Base-by-base conservation (phyloP, 441 rosid species). In the Erysimum pusillum region DNA sequence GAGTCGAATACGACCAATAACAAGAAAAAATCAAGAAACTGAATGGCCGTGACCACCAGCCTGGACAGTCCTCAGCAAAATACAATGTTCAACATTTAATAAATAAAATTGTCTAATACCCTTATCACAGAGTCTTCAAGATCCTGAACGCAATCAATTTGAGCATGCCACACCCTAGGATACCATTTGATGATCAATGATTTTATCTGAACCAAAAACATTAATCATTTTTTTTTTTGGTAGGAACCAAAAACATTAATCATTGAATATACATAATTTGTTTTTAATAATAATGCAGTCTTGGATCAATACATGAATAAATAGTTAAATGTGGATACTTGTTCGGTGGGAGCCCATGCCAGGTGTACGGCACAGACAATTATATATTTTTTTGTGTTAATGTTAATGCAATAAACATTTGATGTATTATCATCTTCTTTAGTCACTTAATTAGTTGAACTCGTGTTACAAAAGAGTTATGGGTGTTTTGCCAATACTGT, bases 251-350 rank as follows among this genome's bases (percentile, higher is more conserved):
- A n/a, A n/a, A n/a, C n/a, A n/a, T n/a, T 22, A 22, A 22, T 22
- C 52, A 76, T 53, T 76, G 48, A 14, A 62, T 53, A 42, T 63
- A 69, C 63, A 66, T 44, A 35, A 69, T 32, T 52, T 62, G 45
- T 59, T 57, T 22, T 8, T 36, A 76, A 76, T 63, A 76, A 76
- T 76, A 70, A 70, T 69, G 60, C 60, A 69, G 34, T 63, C 65
- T 63, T 76, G 76, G 71, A 76, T 76, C 75, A 76, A 69, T 69
- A 63, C 48, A 76, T 41, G 9, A 31, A 63, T 17, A 69, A 76
- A 62, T 62, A 54, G 80, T 62, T 70, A 70, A 45, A 22, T 63
- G 28, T 69, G 28, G 60, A 63, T 49, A 69, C 28, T 63, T 69
- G 41, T 54, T 54, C 70, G 42, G 76, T 76, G 71, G 76, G 71